phyloP scores from a whole-genome alignment of 768 basidiomycete genomes.

The Pleurotus giganteus region DNA sequence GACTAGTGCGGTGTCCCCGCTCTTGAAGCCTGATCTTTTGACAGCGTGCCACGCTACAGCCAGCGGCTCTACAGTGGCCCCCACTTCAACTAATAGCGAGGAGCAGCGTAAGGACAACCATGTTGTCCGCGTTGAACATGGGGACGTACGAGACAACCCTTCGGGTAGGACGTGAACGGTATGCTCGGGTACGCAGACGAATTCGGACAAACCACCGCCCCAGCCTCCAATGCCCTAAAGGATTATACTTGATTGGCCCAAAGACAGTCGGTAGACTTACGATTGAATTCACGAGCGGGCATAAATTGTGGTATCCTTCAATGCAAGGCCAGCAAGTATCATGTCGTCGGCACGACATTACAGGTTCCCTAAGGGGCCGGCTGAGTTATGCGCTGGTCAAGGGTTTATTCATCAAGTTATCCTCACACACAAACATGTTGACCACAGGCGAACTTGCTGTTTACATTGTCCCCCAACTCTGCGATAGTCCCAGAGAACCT shows the following conservation, averaged over 20 bases:
- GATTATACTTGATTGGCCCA: neutral
- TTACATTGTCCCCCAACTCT: slow-evolving; percentile 30
- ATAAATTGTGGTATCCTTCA: slow-evolving; percentile 30
- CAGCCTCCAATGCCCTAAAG: slow-evolving; percentile 34
- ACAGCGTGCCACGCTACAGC: slow-evolving; percentile 46
- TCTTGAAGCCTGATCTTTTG: slow-evolving; percentile 35
- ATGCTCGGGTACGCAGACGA: slow-evolving; percentile 30
- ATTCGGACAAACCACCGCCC: slow-evolving; percentile 46
- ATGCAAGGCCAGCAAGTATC: slow-evolving; percentile 32
- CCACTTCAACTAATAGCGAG: slow-evolving; percentile 39
- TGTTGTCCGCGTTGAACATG: neutral
- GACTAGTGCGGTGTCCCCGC: slow-evolving; percentile 37
- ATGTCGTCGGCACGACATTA: slow-evolving; percentile 35
- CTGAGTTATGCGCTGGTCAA: neutral
- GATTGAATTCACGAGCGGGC: slow-evolving; percentile 30
- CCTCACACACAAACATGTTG: slow-evolving; percentile 32
- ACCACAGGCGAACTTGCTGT: slow-evolving; percentile 29
- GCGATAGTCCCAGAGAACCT: slow-evolving; percentile 36
- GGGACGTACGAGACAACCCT: slow-evolving; percentile 32
- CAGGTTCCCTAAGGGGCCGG: slow-evolving; percentile 33
- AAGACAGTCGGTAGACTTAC: slow-evolving; percentile 20
- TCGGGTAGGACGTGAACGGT: slow-evolving; percentile 38
- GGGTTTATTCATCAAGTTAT: slow-evolving; percentile 6
- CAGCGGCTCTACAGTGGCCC: slow-evolving; percentile 46
- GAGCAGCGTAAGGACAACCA: neutral